Base-by-base conservation (phyloP, 805 yeast genomes). In the Lipomyces sp. region DNA sequence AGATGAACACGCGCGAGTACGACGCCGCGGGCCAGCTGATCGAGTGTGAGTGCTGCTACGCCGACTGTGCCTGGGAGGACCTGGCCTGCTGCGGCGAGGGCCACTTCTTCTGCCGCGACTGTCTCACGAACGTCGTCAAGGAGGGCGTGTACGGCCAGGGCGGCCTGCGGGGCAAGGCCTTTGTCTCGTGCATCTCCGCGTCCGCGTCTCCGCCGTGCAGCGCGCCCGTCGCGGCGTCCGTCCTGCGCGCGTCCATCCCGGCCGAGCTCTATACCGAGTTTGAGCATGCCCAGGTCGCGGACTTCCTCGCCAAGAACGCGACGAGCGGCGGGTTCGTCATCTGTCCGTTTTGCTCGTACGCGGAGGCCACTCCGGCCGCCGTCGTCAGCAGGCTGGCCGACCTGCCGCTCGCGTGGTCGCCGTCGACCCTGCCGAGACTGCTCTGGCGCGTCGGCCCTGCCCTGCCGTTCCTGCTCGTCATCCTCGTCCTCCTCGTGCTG, bases 21-120 rank as follows among this genome's bases (percentile, higher is more conserved):
- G 44, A 34, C 2, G 16, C 16, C 13, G 43, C 32, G n/a, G 55
- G 55, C 8, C 58, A 55, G 47, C 35, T 47, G 4, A 36, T 55
- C n/a, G 59, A 55, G 29, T 55, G 59, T 33, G 59, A 49, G 26
- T 55, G 59, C 41, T 55, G 59, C 32, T 55, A 53, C 29, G 58
- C 55, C 3, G 58, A 55, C 21, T 49, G 41, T 22, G 58, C 59
- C 1, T 55, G 51, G 52, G 59, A 55, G 32, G 59, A 55, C 38
- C 43, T 55, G n/a, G 51, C 59, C 5, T 46, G 55, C 31, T 55
- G 59, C 43, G 35, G 47, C 8, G 54, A 55, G 5, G 51, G 41
- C 13, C 59, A 55, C 26, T 48, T 54, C 35, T 55, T 55, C 36
- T 55, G 59, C 42, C 49, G 47, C 16, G 39, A 32, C n/a, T 55